phyloP scores from a whole-genome alignment of 169 alveolate species.

The Theileria luwenshuni region DNA sequence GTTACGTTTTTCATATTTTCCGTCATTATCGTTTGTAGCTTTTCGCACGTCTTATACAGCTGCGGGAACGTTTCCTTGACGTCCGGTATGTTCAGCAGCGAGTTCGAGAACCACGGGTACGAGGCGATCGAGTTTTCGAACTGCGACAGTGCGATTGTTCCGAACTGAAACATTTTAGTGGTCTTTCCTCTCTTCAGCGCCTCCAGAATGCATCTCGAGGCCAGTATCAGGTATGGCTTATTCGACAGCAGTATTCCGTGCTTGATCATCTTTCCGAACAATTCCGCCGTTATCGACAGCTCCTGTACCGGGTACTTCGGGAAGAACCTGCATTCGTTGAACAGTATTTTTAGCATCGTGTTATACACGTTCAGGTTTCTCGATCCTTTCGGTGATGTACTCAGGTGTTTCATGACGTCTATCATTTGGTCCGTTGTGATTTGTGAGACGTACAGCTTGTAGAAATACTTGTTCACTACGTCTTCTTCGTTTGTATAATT shows the following conservation, averaged over 20 bases:
- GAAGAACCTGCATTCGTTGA: constrained; percentile 84
- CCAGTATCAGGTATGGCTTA: constrained; percentile 71
- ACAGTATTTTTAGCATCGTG: constrained; percentile 78
- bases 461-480: constrained; percentile 74
- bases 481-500: constrained; percentile 63
- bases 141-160: constrained; percentile 79
- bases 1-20: constrained; percentile 52
- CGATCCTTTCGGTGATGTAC: constrained; percentile 72
- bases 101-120: constrained; percentile 76
- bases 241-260: constrained; percentile 69
- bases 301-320: constrained; percentile 85
- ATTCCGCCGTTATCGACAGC: constrained; percentile 81
- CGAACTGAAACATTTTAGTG: constrained; percentile 78
- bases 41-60: constrained; percentile 64
- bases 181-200: constrained; percentile 73
- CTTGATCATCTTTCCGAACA: constrained; percentile 80
- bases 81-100: constrained; percentile 54
- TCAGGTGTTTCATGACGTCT: constrained; percentile 73
- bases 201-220: constrained; percentile 75
- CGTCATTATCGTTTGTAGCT: constrained; percentile 52
- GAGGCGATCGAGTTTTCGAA: constrained; percentile 74
- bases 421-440: constrained; percentile 75
- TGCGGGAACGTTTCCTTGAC: constrained; percentile 64
- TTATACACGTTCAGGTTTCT: constrained; percentile 70
- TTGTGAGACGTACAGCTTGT: constrained; percentile 74